Evolutionary conservation across 306 rosid genomes (phyloP).

Genomic region (barrel medic (Medicago truncatula)): MtrunA17r5.0-ANR NC_053045.1:38290501-38291000

Average conservation of each 20-base stretch:
- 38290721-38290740: slow-evolving; percentile 1
- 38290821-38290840: neutral
- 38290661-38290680: neutral
- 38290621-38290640: neutral
- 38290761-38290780: slow-evolving; percentile 25
- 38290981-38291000: slow-evolving; percentile 14
- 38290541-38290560: neutral
- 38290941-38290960: slow-evolving; percentile 18
- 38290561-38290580: slow-evolving; percentile 15
- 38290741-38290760: slow-evolving; percentile 31
- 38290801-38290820: slow-evolving; percentile 20
- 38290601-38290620: slow-evolving; percentile 16
- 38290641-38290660: slow-evolving; percentile 19
- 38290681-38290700: slow-evolving; percentile 15
- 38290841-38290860: neutral
- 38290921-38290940: slow-evolving; percentile 17
- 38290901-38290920: slow-evolving; percentile 10
- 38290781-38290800: neutral
- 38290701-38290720: slow-evolving; percentile 29
- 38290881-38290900: slow-evolving; percentile 20
- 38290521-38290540: neutral
- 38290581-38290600: neutral
- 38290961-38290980: slow-evolving; percentile 18
- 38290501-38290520: neutral
- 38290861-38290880: neutral